These are phyloP conservation scores for Entomortierella beljakovae DNA, from an alignment of 192 early-diverging fungal genomes.

Conservation along the genomic window DNA sequence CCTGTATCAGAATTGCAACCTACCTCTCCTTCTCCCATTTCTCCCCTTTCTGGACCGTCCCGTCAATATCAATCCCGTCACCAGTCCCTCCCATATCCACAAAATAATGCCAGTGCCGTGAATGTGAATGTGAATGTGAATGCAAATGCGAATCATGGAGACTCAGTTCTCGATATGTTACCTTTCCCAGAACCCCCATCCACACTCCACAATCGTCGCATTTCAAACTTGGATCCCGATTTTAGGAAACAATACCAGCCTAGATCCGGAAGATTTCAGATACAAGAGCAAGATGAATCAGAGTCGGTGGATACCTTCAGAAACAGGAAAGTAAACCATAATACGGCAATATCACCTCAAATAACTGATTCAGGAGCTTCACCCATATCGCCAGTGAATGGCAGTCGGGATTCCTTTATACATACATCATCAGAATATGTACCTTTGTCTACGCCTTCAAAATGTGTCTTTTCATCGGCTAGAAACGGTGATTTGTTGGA, in stretches of 20 bases:
- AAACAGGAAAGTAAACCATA: not conserved
- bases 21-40: not conserved
- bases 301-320: slow-evolving; percentile 11
- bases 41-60: not conserved
- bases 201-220: slow-evolving; percentile 44
- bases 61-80: not conserved
- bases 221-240: slow-evolving; percentile 35
- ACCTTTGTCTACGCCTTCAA: slow-evolving; percentile 15
- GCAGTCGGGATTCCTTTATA: slow-evolving; percentile 18
- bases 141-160: not conserved
- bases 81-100: no score
- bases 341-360: slow-evolving; percentile 20
- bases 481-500: slow-evolving; percentile 36
- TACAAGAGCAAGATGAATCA: not conserved
- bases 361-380: slow-evolving; percentile 5
- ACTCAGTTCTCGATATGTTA: slow-evolving; percentile 30
- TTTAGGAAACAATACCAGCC: slow-evolving; percentile 6
- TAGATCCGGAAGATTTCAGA: no score
- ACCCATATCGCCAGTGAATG: slow-evolving; percentile 1
- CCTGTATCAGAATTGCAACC: not conserved
- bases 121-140: no score
- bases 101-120: not conserved
- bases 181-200: slow-evolving; percentile 41
- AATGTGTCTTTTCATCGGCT: slow-evolving; percentile 32
- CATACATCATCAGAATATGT: slow-evolving; percentile 37